phyloP scores from a whole-genome alignment of 768 basidiomycete genomes.

The Daedalea quercina region DNA sequence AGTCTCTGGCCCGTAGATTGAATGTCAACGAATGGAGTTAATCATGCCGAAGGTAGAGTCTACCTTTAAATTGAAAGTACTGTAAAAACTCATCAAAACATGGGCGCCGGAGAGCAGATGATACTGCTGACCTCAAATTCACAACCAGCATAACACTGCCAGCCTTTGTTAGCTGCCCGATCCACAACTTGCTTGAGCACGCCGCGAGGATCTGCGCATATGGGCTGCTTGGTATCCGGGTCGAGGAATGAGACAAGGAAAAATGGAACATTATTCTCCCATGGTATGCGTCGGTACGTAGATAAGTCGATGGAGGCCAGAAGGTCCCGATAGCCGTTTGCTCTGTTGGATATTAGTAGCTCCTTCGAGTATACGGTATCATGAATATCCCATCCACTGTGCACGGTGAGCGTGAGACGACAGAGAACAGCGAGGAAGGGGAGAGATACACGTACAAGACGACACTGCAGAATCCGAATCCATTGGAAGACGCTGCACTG shows the following conservation, averaged over 20 bases:
- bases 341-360: conserved; percentile 83
- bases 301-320: conserved; percentile 82
- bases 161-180: conserved; percentile 39
- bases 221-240: conserved; percentile 71
- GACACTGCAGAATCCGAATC: conserved; percentile 92
- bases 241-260: conserved; percentile 90
- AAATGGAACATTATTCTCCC: conserved; percentile 89
- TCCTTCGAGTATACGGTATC: conserved; percentile 81
- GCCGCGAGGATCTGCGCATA: conserved; percentile 85
- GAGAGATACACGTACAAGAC: conserved; percentile 58
- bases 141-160: conserved; percentile 74
- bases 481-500: conserved; percentile 67
- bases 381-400: conserved; percentile 91
- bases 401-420: background rate
- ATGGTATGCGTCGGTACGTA: conserved; percentile 83
- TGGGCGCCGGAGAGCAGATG: background rate
- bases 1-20: conserved; percentile 52
- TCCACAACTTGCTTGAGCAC: conserved; percentile 55
- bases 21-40: background rate
- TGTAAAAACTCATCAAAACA: conserved; percentile 20
- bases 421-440: background rate
- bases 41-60: background rate
- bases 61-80: conserved; percentile 92
- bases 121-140: conserved; percentile 83
- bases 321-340: conserved; percentile 90